Base-by-base conservation (phyloP, 2,329 filamentous ascomycete species). In the Talaromyces islandicus region DNA sequence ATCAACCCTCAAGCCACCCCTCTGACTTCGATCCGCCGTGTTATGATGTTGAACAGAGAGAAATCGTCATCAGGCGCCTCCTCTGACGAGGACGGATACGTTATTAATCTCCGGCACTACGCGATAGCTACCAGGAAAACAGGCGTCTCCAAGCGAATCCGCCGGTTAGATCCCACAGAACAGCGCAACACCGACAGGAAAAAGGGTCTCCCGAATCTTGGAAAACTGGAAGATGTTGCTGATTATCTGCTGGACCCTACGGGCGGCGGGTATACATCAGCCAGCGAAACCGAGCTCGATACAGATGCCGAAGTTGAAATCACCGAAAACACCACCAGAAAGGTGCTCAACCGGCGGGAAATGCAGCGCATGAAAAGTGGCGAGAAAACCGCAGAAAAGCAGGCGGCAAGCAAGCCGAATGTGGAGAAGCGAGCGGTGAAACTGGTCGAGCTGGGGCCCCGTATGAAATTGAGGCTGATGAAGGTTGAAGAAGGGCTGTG, bases 401-500 rank as follows among this genome's bases (percentile, higher is more conserved):
- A 52, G 53, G 81, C 66, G 51, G 50, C 69, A 43, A 66, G 63
- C 12, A 72, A 70, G 75, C 81, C 69, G 29, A 75, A 78, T 62
- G 88, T 95, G 7, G 90, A 96, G 76, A 90, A 91, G 67, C 86
- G 91, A 51, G 92, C 90, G 0, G 90, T 99, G 24, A 97, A 96
- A 73, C 81, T 99, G 7, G 88, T 96, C 3, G 94, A 99, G 76
- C 79, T 99, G 0, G 94, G 94, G 0, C 94, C 94, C 1, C 86
- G 94, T 58, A 88, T 99, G 89, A 88, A 85, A 62, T 78, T 99
- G 46, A 86, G 93, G 32, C 80, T 99, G 76, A 92, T 91, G 59
- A 99, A 99, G 78, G 92, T 99, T 4, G 94, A 99, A 71, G 94
- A 99, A 68, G 94, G 93, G 1, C 77, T 97, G 7, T 97, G 92